Conservation (phyloP, 2,329 filamentous ascomycete species). For the Amesomyces nigricolor region DNA sequence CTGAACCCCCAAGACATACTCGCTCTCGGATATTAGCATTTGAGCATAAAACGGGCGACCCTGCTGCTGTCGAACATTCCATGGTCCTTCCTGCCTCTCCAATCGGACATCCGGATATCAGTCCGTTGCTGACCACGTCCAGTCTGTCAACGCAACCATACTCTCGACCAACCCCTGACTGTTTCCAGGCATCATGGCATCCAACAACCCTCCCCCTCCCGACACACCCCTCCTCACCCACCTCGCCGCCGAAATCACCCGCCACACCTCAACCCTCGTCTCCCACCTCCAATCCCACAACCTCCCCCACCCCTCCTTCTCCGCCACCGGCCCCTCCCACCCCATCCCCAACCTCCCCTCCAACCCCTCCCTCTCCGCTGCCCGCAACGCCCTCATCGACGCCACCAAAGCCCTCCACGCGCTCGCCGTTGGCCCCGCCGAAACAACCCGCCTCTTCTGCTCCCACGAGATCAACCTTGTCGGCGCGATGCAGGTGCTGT, state of each 20-base stretch:
- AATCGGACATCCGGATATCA: no score
- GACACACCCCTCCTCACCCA: background rate
- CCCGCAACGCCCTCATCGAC: conserved; percentile 12
- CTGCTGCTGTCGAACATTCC: no score
- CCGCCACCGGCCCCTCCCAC: conserved; percentile 5
- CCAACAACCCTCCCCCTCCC: background rate
- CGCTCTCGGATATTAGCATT: no score
- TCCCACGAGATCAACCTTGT: conserved; percentile 11
- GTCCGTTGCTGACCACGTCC: background rate
- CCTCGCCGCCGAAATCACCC: conserved; percentile 12
- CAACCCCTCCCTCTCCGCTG: conserved; percentile 3
- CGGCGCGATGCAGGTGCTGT: conserved; percentile 13
- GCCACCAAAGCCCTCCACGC: conserved; percentile 14
- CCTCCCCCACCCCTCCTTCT: conserved; percentile 15
- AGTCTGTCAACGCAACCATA: no score
- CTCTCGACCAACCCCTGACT: no score
- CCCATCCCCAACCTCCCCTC: background rate
- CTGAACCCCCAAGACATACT: no score
- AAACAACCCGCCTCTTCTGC: conserved; percentile 11
- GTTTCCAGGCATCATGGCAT: no score
- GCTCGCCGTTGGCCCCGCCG: conserved; percentile 11
- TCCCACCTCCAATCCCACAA: background rate
- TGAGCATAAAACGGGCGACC: no score
- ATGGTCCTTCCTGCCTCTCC: background rate
- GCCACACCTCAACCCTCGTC: conserved; percentile 1